These are phyloP conservation scores for Achaetomiella virescens DNA, from an alignment of 495 filamentous ascomycete genomes.

Conservation along the genomic window DNA sequence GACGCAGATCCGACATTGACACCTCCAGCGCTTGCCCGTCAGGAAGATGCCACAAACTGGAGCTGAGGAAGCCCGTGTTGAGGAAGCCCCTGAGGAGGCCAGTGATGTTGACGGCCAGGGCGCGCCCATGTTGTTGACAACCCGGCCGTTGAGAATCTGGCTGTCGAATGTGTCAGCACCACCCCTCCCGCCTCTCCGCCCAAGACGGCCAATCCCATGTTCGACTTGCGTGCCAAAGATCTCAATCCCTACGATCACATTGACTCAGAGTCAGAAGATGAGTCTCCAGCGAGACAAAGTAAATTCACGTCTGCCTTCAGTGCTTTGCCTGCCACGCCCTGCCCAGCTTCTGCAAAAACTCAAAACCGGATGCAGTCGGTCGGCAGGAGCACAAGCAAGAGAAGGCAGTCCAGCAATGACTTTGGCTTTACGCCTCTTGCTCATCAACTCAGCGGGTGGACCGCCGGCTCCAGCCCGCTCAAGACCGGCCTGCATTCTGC, in stretches of 20 bases:
- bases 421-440: conserved; percentile 59
- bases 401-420: conserved; percentile 12
- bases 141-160: conserved; percentile 9
- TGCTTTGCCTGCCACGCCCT: conserved; percentile 30
- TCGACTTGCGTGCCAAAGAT: conserved; percentile 34
- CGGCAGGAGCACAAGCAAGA: conserved; percentile 21
- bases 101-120: conserved; percentile 2
- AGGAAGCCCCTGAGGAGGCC: background rate
- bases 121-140: conserved; percentile 34
- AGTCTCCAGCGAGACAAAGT: conserved; percentile 36
- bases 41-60: conserved; percentile 2
- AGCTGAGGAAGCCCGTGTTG: background rate
- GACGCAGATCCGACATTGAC: conserved; percentile 42
- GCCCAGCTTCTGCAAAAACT: conserved; percentile 26
- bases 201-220: conserved; percentile 22
- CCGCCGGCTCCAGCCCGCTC: conserved; percentile 38
- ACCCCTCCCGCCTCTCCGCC: conserved; percentile 31
- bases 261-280: conserved; percentile 52
- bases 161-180: conserved; percentile 14
- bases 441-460: conserved; percentile 54
- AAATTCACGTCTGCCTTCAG: conserved; percentile 19
- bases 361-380: conserved; percentile 11
- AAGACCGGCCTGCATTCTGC: conserved; percentile 31
- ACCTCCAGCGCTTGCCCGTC: conserved; percentile 16
- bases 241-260: conserved; percentile 28